These are phyloP conservation scores for Yamadazyma membranifaciens DNA, from an alignment of 1,139 yeast species.

Conservation along the genomic window DNA sequence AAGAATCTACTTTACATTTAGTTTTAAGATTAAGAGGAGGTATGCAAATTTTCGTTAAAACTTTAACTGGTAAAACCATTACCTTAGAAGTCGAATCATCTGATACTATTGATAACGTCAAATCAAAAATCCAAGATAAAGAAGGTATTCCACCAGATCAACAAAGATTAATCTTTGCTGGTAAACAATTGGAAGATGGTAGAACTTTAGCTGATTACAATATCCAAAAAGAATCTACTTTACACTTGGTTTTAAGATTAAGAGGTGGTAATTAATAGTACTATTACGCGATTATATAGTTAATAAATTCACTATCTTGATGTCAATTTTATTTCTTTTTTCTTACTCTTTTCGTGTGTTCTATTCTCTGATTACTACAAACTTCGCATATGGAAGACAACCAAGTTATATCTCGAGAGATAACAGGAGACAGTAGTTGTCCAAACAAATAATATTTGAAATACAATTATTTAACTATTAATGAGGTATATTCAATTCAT, in stretches of 20 bases:
- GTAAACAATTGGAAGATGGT: slow-evolving; percentile 65
- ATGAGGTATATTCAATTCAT: too few species aligned
- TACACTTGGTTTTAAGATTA: slow-evolving; percentile 55
- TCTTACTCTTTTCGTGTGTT: too few species aligned
- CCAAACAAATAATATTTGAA: too few species aligned
- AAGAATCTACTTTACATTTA: slow-evolving; percentile 83
- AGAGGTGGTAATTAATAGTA: slow-evolving; percentile 53
- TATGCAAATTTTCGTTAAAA: slow-evolving; percentile 62
- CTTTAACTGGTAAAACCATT: slow-evolving; percentile 69
- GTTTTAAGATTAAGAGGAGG: slow-evolving; percentile 99
- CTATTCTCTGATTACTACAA: too few species aligned
- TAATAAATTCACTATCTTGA: too few species aligned
- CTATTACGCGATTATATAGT: too few species aligned
- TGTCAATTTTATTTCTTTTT: too few species aligned
- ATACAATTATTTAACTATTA: too few species aligned
- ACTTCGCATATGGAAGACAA: too few species aligned
- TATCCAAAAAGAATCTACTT: slow-evolving; percentile 64
- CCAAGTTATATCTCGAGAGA: too few species aligned
- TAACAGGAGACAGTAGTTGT: too few species aligned
- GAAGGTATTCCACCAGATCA: slow-evolving; percentile 55
- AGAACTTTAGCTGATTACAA: slow-evolving; percentile 67
- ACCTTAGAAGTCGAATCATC: slow-evolving; percentile 71
- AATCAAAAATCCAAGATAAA: slow-evolving; percentile 53
- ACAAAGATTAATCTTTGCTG: slow-evolving; percentile 56
- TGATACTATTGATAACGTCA: slow-evolving; percentile 67